Conservation (phyloP, 1,139 yeast species). For the Sugiyamaella pinicola region DNA sequence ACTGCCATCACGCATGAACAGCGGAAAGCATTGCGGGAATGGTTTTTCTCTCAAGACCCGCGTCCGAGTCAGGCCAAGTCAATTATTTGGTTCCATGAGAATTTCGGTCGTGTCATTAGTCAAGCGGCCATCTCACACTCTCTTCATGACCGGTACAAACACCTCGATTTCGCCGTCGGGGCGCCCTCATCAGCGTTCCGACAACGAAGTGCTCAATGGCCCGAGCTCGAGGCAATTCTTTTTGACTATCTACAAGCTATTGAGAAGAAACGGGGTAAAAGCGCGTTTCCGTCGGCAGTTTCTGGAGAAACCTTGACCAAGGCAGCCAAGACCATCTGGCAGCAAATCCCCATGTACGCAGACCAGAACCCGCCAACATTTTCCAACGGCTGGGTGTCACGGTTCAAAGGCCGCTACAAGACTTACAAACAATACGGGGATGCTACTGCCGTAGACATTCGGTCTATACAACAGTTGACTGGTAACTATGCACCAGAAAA, state of each 20-base stretch:
- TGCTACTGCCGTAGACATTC: slow-evolving; percentile 20
- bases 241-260: slow-evolving; percentile 22
- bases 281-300: slow-evolving; percentile 20
- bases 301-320: slow-evolving; percentile 23
- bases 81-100: slow-evolving; percentile 21
- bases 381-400: slow-evolving; percentile 23
- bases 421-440: slow-evolving; percentile 23
- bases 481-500: slow-evolving; percentile 17
- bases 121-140: slow-evolving; percentile 24
- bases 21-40: slow-evolving; percentile 22
- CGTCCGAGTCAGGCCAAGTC: slow-evolving; percentile 21
- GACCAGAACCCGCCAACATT: slow-evolving; percentile 21
- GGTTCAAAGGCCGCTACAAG: slow-evolving; percentile 22
- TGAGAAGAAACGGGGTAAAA: slow-evolving; percentile 18
- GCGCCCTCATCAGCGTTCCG: slow-evolving; percentile 22
- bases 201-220: slow-evolving; percentile 23
- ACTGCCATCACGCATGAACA: slow-evolving; percentile 24
- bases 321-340: slow-evolving; percentile 22
- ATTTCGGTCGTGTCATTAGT: slow-evolving; percentile 16
- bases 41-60: slow-evolving; percentile 24
- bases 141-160: slow-evolving; percentile 22
- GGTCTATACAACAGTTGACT: slow-evolving; percentile 20
- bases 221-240: slow-evolving; percentile 22
- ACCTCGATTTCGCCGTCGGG: slow-evolving; percentile 22
- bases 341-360: slow-evolving; percentile 19